Percentiles rank a stretch among this genome's conserved stretches.
Evolutionary conservation across 306 rosid species (phyloP).

Genomic region (Purshia tridentata): DNA sequence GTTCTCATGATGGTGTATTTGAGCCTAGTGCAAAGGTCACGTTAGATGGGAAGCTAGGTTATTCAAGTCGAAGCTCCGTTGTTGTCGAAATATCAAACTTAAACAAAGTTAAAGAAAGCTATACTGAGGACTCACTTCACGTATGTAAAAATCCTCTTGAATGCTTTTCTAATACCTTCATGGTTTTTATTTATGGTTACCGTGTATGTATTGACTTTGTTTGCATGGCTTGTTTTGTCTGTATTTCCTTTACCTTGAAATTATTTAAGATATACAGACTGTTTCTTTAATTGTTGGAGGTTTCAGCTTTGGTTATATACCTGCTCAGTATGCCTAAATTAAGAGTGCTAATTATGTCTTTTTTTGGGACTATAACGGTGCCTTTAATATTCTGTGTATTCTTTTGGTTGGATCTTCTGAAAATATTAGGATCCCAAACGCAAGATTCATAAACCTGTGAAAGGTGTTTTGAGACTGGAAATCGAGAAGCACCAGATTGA

Average conservation of each 20-base stretch:
- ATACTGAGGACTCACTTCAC: slow-evolving; percentile 96
- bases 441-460: slow-evolving; percentile 92
- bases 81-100: slow-evolving; percentile 85
- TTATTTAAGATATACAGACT: not conserved
- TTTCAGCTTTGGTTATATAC: not conserved
- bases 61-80: slow-evolving; percentile 85
- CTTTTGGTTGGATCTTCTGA: slow-evolving; percentile 21
- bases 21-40: slow-evolving; percentile 83
- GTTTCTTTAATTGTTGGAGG: not conserved
- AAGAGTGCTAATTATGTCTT: not conserved
- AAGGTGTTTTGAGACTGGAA: slow-evolving; percentile 87
- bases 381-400: not conserved
- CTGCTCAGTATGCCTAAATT: not conserved
- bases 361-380: not conserved
- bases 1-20: slow-evolving; percentile 94
- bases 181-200: not conserved
- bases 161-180: not conserved
- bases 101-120: slow-evolving; percentile 90
- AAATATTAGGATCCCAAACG: slow-evolving; percentile 84
- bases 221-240: not conserved
- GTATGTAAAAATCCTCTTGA: slow-evolving; percentile 32
- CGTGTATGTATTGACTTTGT: not conserved
- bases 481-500: slow-evolving; percentile 90
- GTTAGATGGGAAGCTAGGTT: slow-evolving; percentile 83
- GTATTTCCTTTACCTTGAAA: not conserved